Evolutionary conservation across 768 basidiomycete genomes (phyloP), one percentile per base, ranked within the genome.

Genomic region (Psilocybe cubensis): DNA sequence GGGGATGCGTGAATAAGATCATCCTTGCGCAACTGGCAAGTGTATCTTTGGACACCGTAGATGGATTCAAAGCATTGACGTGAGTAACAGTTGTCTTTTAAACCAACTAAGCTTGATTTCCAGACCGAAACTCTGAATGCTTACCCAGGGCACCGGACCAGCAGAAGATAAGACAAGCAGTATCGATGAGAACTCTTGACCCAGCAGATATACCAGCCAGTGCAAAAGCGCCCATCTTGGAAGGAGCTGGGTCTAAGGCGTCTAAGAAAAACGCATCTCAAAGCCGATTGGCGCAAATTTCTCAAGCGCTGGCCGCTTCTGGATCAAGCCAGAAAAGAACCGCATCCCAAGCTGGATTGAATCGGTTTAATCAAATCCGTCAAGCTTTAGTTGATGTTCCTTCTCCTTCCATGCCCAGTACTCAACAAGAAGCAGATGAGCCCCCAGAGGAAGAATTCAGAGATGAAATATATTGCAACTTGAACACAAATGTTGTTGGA

Each of bases 401-500:
- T 11, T 60, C 64, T 7, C 27, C 57, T 21, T 49, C 56, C n/a
- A 54, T 28, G 7, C 47, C 31, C 31, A n/a, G 58, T 10, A 72
- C 73, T 5, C 79, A 81, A 18, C 82, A 81, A 28, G 68, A 72
- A 1, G 73, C 76, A 1, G 81, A 84, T 33, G 74, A 79, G 11
- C 74, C 69, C 42, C 57, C 63, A 3, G 83, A 80, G 50, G 76
- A 82, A 40, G 87, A 89, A 33, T 57, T 60, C 5, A 68, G 58
- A 17, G 91, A 94, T 57, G 92, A 94, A 69, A 69, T 92, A 20
- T 92, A 89, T 66, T 81, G 85, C 41, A 76, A 72, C 12, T 49
- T 86, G 65, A 69, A 70, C 3, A 81, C 88, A 0, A 86, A 81
- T 45, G 83, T 93, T 9, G 94, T 95, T 0, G 94, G 94, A 0